Evolutionary conservation across 352 stramenopile genomes (phyloP).

Genomic region (Phytopythium oedochilum): DNA sequence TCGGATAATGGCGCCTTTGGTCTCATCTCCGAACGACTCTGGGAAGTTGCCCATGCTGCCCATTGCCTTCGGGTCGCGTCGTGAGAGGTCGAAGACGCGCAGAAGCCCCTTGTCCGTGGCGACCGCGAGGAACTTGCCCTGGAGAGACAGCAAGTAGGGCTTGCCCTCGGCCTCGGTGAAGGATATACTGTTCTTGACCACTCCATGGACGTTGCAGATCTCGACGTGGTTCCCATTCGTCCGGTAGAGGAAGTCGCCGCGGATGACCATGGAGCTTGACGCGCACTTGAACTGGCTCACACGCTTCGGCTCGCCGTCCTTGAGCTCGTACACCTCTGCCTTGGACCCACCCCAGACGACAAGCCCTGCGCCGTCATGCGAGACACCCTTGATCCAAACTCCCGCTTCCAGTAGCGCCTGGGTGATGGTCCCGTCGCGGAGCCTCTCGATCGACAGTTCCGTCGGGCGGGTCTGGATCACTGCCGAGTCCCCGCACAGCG

Average conservation of each 20-base stretch:
- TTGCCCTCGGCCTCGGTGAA: constrained; percentile 90
- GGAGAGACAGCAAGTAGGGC: constrained; percentile 77
- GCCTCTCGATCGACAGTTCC: constrained; percentile 69
- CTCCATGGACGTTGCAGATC: constrained; percentile 84
- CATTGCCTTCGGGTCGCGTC: constrained; percentile 81
- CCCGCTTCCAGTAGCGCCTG: constrained; percentile 56
- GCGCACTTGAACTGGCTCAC: constrained; percentile 72
- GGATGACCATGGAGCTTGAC: constrained; percentile 65
- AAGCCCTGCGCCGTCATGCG: constrained; percentile 68
- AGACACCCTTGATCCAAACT: constrained; percentile 83
- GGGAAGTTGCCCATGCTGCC: constrained; percentile 80
- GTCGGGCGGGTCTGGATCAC: constrained; percentile 79
- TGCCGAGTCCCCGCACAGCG: constrained; percentile 73
- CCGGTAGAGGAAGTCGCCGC: constrained; percentile 86
- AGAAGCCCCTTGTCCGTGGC: constrained; percentile 81
- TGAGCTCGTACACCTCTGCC: constrained; percentile 86
- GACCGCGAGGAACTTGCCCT: constrained; percentile 90
- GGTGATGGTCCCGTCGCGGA: constrained; percentile 66
- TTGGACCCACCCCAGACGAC: constrained; percentile 85
- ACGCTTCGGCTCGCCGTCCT: constrained; percentile 52
- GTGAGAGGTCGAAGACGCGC: constrained; percentile 86
- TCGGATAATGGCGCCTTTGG: constrained; percentile 47
- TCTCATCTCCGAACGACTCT: constrained; percentile 54
- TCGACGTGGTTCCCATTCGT: constrained; percentile 83
- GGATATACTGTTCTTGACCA: constrained; percentile 84